These are phyloP conservation scores for Roridomyces roridus DNA, from an alignment of 768 basidiomycete species.

Conservation along the genomic window DNA sequence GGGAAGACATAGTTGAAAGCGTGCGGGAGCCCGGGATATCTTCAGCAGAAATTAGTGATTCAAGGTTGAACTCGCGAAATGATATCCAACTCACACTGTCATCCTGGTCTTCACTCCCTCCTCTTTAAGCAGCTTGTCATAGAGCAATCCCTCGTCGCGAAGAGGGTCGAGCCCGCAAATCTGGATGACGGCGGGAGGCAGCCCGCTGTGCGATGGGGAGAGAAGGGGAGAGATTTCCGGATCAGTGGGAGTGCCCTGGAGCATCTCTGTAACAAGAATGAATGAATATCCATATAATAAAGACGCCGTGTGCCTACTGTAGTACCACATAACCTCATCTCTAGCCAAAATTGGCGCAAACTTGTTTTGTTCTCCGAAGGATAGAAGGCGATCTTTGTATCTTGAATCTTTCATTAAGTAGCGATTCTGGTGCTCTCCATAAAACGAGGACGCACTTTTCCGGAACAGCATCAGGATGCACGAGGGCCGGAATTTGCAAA, in stretches of 20 bases:
- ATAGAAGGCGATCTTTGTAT: conserved; percentile 10
- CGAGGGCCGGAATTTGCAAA: conserved; percentile 13
- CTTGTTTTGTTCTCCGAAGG: conserved; percentile 17
- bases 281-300: too few relatives aligned
- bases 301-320: too few relatives aligned
- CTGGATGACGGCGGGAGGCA: conserved; percentile 15
- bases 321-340: not conserved
- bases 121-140: not conserved
- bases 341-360: not conserved
- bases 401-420: not conserved
- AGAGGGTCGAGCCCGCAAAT: conserved; percentile 18
- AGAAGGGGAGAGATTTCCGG: conserved; percentile 21
- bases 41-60: not conserved
- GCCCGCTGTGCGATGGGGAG: conserved; percentile 14
- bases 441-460: conserved; percentile 1
- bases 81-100: not conserved
- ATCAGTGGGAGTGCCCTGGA: conserved; percentile 5
- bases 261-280: not conserved
- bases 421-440: not conserved
- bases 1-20: conserved; percentile 14
- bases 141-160: conserved; percentile 15
- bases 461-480: conserved; percentile 8
- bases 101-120: conserved; percentile 15
- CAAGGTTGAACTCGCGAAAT: not conserved
- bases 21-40: conserved; percentile 21